Evolutionary conservation across 2,329 filamentous ascomycete genomes (phyloP).

Genomic region (Coniochaeta sp.): DNA sequence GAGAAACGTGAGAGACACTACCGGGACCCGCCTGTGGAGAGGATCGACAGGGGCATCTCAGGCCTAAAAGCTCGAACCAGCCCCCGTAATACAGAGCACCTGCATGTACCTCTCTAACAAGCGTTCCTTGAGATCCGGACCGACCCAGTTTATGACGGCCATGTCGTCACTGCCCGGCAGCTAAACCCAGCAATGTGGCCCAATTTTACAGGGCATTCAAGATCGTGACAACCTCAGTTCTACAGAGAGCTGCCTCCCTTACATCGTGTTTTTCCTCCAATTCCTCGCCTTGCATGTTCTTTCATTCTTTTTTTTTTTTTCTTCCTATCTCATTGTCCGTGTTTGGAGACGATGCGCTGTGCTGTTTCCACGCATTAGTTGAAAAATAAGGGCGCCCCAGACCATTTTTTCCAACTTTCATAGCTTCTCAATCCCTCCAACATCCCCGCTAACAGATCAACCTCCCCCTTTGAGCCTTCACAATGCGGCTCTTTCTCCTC

Average conservation of each 20-base stretch:
- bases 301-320: background rate
- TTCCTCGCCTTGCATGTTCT: no score
- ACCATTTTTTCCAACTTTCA: no score
- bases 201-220: background rate
- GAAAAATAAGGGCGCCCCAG: no score
- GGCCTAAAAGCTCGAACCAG: background rate
- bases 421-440: background rate
- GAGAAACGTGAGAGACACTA: background rate
- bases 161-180: background rate
- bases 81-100: background rate
- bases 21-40: background rate
- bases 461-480: conserved; percentile 11
- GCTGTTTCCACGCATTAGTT: no score
- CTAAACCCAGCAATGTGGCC: background rate
- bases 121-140: background rate
- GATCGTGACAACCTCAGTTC: background rate
- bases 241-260: background rate
- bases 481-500: conserved; percentile 89
- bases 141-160: background rate
- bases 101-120: background rate
- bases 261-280: background rate
- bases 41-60: background rate
- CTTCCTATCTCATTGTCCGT: no score
- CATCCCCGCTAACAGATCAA: background rate
- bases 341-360: no score